phyloP scores from a whole-genome alignment of 2,329 filamentous ascomycete genomes.

The Phialophora expanda region DNA sequence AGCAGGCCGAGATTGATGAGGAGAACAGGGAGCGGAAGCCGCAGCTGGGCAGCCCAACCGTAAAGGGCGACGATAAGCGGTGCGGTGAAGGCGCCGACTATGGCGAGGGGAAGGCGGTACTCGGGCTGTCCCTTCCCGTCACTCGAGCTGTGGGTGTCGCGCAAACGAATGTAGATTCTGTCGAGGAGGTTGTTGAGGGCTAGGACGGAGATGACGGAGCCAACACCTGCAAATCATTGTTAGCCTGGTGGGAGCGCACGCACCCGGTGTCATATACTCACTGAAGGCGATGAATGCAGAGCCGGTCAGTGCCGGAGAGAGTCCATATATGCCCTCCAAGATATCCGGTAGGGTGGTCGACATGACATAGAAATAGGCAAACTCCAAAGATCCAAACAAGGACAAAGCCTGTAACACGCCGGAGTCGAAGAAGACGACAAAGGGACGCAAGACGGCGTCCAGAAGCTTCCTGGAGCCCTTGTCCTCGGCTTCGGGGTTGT shows the following conservation, averaged over 20 bases:
- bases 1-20: constrained; percentile 29
- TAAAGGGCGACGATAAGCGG: constrained; percentile 32
- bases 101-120: constrained; percentile 54
- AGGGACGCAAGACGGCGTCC: constrained; percentile 58
- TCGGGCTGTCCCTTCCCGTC: constrained; percentile 45
- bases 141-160: constrained; percentile 38
- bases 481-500: constrained; percentile 16
- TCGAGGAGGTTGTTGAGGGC: constrained; percentile 37
- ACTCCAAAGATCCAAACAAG: constrained; percentile 54
- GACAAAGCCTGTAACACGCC: constrained; percentile 59
- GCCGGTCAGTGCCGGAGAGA: constrained; percentile 40
- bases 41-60: constrained; percentile 36
- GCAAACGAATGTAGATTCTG: constrained; percentile 40
- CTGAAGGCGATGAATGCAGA: constrained; percentile 39
- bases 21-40: constrained; percentile 30
- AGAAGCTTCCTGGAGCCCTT: constrained; percentile 42
- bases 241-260: background rate
- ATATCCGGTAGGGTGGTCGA: constrained; percentile 48
- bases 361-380: constrained; percentile 54
- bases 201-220: constrained; percentile 39
- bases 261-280: constrained; percentile 7
- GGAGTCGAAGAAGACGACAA: constrained; percentile 62
- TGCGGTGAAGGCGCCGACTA: constrained; percentile 50
- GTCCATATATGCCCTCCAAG: constrained; percentile 42
- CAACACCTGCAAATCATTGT: constrained; percentile 31